Conservation (phyloP, 2,329 filamentous ascomycete genomes). For the Trichoderma lentiforme region DNA sequence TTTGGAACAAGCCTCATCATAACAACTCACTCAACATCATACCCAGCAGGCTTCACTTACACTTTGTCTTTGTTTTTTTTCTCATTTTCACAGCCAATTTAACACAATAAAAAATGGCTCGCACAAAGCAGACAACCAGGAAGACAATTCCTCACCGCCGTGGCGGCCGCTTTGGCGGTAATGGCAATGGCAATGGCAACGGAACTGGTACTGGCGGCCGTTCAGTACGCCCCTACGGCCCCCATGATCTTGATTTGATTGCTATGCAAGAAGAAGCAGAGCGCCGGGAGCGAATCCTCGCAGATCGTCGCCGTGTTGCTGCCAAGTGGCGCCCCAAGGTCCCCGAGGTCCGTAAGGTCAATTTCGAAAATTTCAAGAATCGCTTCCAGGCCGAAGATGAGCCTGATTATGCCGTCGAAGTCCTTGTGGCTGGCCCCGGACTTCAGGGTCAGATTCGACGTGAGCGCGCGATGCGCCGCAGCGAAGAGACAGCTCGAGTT, state of each 20-base stretch:
- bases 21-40: background rate
- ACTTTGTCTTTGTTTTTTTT: background rate
- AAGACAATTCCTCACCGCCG: background rate
- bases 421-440: conserved; percentile 35
- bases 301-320: conserved; percentile 34
- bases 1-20: background rate
- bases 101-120: conserved; percentile 5
- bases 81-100: background rate
- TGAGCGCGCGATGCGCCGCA: conserved; percentile 35
- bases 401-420: conserved; percentile 39
- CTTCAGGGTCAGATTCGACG: conserved; percentile 39
- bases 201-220: background rate
- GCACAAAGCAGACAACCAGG: conserved; percentile 9
- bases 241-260: conserved; percentile 30
- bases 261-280: conserved; percentile 36
- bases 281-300: conserved; percentile 36
- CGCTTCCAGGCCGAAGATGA: conserved; percentile 35
- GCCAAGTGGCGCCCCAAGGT: conserved; percentile 42
- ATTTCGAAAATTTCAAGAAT: conserved; percentile 46
- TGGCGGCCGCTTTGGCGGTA: background rate
- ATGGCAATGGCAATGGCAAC: background rate
- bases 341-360: conserved; percentile 38
- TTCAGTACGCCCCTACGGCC: conserved; percentile 22
- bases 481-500: conserved; percentile 35
- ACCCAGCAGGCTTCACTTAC: background rate